These are phyloP conservation scores for Talaromyces piceae DNA, from an alignment of 2,329 filamentous ascomycete genomes.

Conservation along the genomic window DNA sequence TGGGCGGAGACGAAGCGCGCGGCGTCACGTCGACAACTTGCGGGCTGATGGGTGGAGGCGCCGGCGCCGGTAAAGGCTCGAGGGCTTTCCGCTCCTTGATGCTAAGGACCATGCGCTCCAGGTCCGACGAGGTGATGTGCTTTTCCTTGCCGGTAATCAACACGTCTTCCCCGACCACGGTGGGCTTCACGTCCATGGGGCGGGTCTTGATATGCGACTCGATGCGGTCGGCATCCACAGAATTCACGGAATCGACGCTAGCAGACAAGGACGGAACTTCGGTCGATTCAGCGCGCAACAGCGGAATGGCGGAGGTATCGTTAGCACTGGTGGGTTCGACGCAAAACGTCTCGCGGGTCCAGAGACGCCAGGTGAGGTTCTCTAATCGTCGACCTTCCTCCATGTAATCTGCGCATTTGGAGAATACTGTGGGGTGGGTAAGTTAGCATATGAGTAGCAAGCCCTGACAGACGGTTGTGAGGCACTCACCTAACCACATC, in stretches of 20 bases:
- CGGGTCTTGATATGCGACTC: slow-evolving; percentile 54
- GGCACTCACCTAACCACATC: slow-evolving; percentile 85
- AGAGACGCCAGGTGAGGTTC: slow-evolving; percentile 92
- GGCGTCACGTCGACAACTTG: slow-evolving; percentile 38
- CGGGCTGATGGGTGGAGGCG: slow-evolving; percentile 19
- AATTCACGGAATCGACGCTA: slow-evolving; percentile 65
- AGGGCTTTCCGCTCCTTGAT: slow-evolving; percentile 78
- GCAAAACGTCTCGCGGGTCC: slow-evolving; percentile 90
- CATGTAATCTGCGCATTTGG: slow-evolving; percentile 86
- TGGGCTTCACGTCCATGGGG: slow-evolving; percentile 58
- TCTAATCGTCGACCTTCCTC: slow-evolving; percentile 88
- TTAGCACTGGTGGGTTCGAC: slow-evolving; percentile 56
- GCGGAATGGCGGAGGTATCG: slow-evolving; percentile 44
- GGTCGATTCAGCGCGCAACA: slow-evolving; percentile 36
- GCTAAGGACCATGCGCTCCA: slow-evolving; percentile 88
- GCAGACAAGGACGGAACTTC: slow-evolving; percentile 66
- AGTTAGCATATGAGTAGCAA: neutral
- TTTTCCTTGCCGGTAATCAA: slow-evolving; percentile 69
- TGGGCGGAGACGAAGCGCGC: slow-evolving; percentile 34
- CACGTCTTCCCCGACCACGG: slow-evolving; percentile 48
- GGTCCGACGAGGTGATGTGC: slow-evolving; percentile 84
- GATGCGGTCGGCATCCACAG: slow-evolving; percentile 52
- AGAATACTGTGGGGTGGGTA: slow-evolving; percentile 60
- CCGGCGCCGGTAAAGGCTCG: slow-evolving; percentile 46
- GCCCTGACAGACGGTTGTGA: neutral